Base-by-base conservation (phyloP, 2,329 filamentous ascomycete species). In the Alternaria ethzedia region DNA sequence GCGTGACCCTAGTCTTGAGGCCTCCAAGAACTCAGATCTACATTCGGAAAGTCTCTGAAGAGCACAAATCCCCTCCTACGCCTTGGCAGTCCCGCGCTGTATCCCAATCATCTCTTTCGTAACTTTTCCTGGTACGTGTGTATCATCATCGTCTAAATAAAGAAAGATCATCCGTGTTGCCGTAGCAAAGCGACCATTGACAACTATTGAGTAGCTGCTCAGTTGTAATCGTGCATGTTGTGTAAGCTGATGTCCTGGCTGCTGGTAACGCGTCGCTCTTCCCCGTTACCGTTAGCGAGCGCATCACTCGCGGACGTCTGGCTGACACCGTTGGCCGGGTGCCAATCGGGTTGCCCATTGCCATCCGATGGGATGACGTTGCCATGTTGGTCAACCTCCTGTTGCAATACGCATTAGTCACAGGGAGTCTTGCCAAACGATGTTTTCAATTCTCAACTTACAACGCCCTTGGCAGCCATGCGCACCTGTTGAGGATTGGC, bases 181-280 rank as follows among this genome's bases (percentile, higher is more conserved):
- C 20, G 30, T 47, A 15, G 43, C 28, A 52, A 41, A 26, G 12
- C 12, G 13, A 20, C 44, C 7, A 20, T 17, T 23, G 12, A 17
- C 32, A 20, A 44, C 17, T n/a, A 13, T 41, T 44, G 26, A 28
- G 30, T 23, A 46, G 47, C 43, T 52, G 17, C 23, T 67, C 57
- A 75, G 32, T 67, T 71, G 43, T 79, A 74, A 63, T 83, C 82
- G 56, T 83, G 80, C 59, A 82, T 72, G 75, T 89, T 89, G 76
- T 89, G 87, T 70, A 90, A 80, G 71, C 85, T 86, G 68, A 89
- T 88, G 72, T 90, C 88, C 83, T 89, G 82, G 55, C 78, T 81
- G 56, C 59, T 85, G 32, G 82, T 80, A 64, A 85, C 68, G 63
- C 75, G 74, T 20, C 72, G 70, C 50, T 74, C 71, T 25, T 77